Percentiles rank a stretch among this genome's conserved stretches.
Evolutionary conservation across 2,329 filamentous ascomycete species (phyloP).

Genomic region (Metarhizium sp.): DNA sequence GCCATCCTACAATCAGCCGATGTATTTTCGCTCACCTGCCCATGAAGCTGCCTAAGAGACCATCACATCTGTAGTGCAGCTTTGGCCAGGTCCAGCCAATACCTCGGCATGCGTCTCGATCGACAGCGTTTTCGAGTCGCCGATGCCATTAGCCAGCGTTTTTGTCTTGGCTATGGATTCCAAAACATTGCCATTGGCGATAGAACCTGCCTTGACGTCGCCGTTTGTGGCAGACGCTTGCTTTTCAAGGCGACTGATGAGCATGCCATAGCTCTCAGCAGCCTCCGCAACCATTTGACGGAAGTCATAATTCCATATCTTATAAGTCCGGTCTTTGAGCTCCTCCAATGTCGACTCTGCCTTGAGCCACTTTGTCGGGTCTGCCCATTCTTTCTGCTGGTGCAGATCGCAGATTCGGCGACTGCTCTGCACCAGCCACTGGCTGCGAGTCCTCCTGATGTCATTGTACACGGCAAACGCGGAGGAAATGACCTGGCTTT

Average conservation of each 20-base stretch:
- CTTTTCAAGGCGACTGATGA: neutral
- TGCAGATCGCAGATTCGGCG: constrained; percentile 5
- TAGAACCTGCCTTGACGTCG: neutral
- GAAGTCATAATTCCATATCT: constrained; percentile 4
- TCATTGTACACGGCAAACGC: constrained; percentile 5
- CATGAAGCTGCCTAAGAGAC: too few relatives aligned
- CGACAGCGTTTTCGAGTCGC: neutral
- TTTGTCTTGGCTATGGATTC: neutral
- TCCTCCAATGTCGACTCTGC: constrained; percentile 3
- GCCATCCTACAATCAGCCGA: too few relatives aligned
- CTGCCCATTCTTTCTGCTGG: constrained; percentile 4
- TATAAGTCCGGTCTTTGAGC: constrained; percentile 2
- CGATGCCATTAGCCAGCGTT: too few relatives aligned
- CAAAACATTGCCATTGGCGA: neutral
- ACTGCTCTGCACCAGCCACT: constrained; percentile 9
- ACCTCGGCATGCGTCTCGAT: neutral
- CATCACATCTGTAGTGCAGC: too few relatives aligned
- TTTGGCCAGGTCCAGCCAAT: too few relatives aligned
- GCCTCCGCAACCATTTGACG: constrained; percentile 1
- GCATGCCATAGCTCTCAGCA: neutral
- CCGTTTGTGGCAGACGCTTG: neutral
- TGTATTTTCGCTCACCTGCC: too few relatives aligned
- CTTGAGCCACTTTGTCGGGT: neutral
- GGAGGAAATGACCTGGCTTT: neutral
- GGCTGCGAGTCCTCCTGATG: constrained; percentile 5